Conservation (phyloP, 208 protist genomes). For the Acanthamoeba culbertsoni region DNA sequence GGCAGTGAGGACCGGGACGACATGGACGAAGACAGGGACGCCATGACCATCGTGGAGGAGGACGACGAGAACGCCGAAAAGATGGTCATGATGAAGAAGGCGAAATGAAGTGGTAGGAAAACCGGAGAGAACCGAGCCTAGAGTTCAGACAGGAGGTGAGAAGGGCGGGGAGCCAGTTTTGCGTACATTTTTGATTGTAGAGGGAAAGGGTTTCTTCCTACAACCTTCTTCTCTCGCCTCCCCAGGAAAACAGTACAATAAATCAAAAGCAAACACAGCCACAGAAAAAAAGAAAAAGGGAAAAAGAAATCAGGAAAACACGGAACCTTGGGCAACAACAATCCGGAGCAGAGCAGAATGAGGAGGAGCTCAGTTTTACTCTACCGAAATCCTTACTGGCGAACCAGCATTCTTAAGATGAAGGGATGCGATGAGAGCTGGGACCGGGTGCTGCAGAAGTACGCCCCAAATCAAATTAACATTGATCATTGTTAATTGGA, state of each 20-base stretch:
- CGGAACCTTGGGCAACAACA: not conserved
- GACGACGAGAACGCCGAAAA: conserved; percentile 26
- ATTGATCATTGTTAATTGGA: not conserved
- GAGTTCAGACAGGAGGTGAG: not conserved
- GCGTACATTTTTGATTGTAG: not conserved
- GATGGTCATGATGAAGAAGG: conserved; percentile 49
- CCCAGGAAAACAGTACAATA: not conserved
- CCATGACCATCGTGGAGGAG: conserved; percentile 16
- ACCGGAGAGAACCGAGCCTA: not conserved
- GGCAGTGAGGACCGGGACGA: not conserved
- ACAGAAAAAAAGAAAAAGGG: not conserved
- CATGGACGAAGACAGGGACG: conserved; percentile 3
- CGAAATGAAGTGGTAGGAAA: not conserved
- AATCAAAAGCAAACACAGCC: not conserved
- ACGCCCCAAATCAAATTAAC: no score
- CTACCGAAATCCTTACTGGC: not conserved
- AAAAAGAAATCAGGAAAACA: not conserved
- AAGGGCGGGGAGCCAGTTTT: not conserved
- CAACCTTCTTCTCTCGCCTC: not conserved
- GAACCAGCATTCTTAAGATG: not conserved
- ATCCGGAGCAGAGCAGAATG: not conserved
- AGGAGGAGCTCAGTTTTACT: not conserved
- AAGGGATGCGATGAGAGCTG: not conserved
- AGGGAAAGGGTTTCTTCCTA: not conserved
- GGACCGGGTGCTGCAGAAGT: not conserved